A percentile compares a stretch with the other conserved stretches of the same genome.
phyloP scores from a whole-genome alignment of 1,139 yeast species.

The Nakaseomyces delphensis region DNA sequence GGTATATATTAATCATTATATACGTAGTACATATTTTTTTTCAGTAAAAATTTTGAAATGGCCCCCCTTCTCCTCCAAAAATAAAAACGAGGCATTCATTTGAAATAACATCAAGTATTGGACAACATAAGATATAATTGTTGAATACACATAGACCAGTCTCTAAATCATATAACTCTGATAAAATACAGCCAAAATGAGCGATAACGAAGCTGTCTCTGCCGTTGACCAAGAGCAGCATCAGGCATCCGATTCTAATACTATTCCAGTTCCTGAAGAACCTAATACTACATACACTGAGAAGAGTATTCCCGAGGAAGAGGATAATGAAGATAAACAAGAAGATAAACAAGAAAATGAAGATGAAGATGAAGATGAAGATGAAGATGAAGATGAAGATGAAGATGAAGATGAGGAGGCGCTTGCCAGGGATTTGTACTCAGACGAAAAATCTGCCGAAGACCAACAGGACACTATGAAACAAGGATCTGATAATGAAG shows the following conservation, averaged over 20 bases:
- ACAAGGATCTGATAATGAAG: constrained; percentile 4
- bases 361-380: constrained; percentile 8
- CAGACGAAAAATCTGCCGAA: constrained; percentile 10
- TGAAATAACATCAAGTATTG: too few relatives aligned
- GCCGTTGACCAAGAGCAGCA: neutral
- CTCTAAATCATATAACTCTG: too few relatives aligned
- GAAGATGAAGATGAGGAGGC: constrained; percentile 16
- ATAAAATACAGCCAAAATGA: neutral
- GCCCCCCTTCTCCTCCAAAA: too few relatives aligned
- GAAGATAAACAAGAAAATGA: constrained; percentile 7
- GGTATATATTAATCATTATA: neutral
- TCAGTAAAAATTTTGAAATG: neutral
- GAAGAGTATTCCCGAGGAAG: too few relatives aligned
- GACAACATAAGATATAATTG: too few relatives aligned
- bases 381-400: constrained; percentile 18
- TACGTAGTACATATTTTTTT: neutral
- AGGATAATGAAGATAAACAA: too few relatives aligned
- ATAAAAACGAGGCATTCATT: too few relatives aligned
- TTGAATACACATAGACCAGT: too few relatives aligned
- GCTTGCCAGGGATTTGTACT: constrained; percentile 5
- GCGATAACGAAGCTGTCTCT: neutral
- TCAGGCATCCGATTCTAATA: neutral
- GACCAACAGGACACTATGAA: constrained; percentile 10
- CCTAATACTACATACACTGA: neutral
- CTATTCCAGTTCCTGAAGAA: neutral